These are phyloP conservation scores for Bruguiera gymnorhiza DNA, from an alignment of 345 rosid species.

Conservation along the genomic window DNA sequence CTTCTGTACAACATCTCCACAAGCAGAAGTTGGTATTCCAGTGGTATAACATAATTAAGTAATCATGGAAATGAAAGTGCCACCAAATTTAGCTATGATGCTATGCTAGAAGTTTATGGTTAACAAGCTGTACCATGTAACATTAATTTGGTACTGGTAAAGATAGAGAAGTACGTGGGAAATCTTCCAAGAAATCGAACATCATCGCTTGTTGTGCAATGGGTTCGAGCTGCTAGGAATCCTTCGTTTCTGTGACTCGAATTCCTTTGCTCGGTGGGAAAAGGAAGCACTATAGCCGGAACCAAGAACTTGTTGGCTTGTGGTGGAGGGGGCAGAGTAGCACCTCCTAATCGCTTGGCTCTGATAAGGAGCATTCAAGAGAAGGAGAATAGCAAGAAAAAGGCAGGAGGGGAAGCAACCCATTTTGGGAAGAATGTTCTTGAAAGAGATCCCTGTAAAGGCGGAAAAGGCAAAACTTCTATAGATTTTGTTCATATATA, in stretches of 20 bases:
- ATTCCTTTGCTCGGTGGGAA: background rate
- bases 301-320: conserved; percentile 2
- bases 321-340: conserved; percentile 15
- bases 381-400: conserved; percentile 7
- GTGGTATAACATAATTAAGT: background rate
- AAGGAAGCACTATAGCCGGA: background rate
- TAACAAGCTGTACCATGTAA: background rate
- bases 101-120: background rate
- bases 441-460: background rate
- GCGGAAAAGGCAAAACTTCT: background rate
- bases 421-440: conserved; percentile 8
- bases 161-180: background rate
- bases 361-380: background rate
- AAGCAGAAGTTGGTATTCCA: background rate
- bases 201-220: conserved; percentile 42
- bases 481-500: background rate
- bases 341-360: background rate
- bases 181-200: background rate
- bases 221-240: conserved; percentile 56
- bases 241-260: conserved; percentile 37
- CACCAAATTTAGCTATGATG: background rate
- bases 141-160: background rate
- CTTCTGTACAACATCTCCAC: conserved; percentile 6
- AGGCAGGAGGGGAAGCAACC: conserved; percentile 7
- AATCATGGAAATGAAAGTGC: background rate